phyloP scores from a whole-genome alignment of 169 alveolate genomes.

The Toxoplasma gondii region DNA sequence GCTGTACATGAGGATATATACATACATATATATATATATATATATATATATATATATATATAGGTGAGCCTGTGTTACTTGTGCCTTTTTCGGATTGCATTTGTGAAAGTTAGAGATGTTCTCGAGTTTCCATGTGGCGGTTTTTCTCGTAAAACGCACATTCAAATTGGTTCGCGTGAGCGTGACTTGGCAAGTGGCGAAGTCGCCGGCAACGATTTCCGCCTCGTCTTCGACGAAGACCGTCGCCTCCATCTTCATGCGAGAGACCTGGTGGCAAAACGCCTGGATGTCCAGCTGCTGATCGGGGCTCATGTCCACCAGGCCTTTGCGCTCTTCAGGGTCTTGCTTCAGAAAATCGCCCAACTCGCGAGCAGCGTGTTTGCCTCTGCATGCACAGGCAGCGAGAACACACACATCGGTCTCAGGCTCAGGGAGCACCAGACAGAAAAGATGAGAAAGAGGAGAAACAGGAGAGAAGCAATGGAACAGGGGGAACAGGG shows the following conservation, averaged over 20 bases:
- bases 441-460: no score
- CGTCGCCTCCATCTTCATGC: conserved; percentile 78
- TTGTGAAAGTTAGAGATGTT: no score
- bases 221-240: conserved; percentile 85
- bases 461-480: no score
- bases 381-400: conserved; percentile 75
- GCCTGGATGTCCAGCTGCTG: conserved; percentile 85
- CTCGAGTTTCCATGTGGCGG: no score
- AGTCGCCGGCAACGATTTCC: conserved; percentile 88
- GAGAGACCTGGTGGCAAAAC: conserved; percentile 82
- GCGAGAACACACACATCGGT: neutral
- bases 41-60: neutral
- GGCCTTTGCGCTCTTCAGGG: conserved; percentile 82
- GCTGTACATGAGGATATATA: neutral
- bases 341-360: conserved; percentile 83
- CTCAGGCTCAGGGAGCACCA: neutral
- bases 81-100: no score
- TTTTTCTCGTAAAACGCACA: neutral
- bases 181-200: conserved; percentile 84
- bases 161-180: conserved; percentile 82
- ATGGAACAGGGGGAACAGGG: no score
- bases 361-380: conserved; percentile 80
- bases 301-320: conserved; percentile 78
- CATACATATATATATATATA: neutral
- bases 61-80: no score